Conservation (phyloP, 2,329 filamentous ascomycete species). For the Microsporum canis region DNA sequence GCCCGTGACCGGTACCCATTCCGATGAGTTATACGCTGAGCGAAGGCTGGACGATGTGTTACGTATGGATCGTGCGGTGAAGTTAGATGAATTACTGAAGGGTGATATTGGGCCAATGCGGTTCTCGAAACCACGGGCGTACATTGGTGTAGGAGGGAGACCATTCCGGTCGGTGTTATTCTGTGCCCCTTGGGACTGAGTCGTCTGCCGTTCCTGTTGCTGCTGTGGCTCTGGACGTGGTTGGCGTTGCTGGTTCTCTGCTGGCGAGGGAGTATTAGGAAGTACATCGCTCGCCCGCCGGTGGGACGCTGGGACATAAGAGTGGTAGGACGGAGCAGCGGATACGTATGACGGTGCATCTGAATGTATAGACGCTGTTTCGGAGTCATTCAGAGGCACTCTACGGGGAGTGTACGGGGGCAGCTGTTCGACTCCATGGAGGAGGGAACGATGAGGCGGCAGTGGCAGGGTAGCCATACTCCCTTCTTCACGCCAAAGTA, state of each 20-base stretch:
- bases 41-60: constrained; percentile 25
- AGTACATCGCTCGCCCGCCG: constrained; percentile 8
- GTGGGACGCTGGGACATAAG: constrained; percentile 20
- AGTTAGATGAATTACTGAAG: constrained; percentile 10
- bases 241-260: constrained; percentile 11
- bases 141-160: constrained; percentile 24
- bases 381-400: constrained; percentile 40
- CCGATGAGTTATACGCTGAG: constrained; percentile 45
- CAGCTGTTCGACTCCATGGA: constrained; percentile 13
- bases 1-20: constrained; percentile 47
- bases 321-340: constrained; percentile 54
- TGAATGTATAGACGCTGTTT: constrained; percentile 56
- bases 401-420: constrained; percentile 15
- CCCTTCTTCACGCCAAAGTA: not conserved
- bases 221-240: not conserved
- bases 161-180: constrained; percentile 7
- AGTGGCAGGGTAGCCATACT: constrained; percentile 10
- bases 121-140: constrained; percentile 39
- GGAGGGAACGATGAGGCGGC: constrained; percentile 14
- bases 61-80: not conserved
- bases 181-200: not conserved
- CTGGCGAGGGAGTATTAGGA: not conserved
- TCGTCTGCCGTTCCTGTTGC: constrained; percentile 22
- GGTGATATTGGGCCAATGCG: constrained; percentile 6
- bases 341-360: constrained; percentile 59